Conservation (phyloP, 805 yeast genomes). For the Candida pseudoglaebosa region DNA sequence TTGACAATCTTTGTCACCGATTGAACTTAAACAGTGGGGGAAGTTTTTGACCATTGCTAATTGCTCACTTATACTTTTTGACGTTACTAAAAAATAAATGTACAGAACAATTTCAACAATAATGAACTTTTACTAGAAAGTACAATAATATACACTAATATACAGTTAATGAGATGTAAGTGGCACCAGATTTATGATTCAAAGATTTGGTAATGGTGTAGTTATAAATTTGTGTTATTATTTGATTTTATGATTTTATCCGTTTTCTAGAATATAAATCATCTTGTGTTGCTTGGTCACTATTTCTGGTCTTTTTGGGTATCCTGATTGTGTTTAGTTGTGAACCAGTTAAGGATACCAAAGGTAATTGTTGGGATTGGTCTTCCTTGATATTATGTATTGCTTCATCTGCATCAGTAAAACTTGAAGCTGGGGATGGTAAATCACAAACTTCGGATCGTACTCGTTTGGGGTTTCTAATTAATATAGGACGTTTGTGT, state of each 20-base stretch:
- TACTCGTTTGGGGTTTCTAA: slow-evolving; percentile 15
- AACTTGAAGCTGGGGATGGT: slow-evolving; percentile 36
- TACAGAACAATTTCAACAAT: no score
- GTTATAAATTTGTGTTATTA: background rate
- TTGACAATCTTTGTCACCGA: no score
- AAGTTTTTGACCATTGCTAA: no score
- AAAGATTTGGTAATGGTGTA: no score
- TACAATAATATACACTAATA: slow-evolving; percentile 5
- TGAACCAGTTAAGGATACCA: slow-evolving; percentile 8
- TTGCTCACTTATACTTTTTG: no score
- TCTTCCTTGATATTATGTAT: slow-evolving; percentile 2
- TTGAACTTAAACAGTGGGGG: no score
- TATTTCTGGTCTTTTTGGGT: slow-evolving; percentile 1
- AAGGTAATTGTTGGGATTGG: slow-evolving; percentile 7
- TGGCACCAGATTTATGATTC: no score
- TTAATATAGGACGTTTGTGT: slow-evolving; percentile 18
- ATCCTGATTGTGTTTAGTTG: slow-evolving; percentile 8
- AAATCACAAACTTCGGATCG: slow-evolving; percentile 13
- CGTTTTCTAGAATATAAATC: background rate
- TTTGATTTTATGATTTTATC: background rate
- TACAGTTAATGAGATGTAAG: background rate
- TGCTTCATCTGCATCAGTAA: slow-evolving; percentile 14
- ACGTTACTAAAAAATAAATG: no score
- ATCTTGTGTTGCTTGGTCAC: background rate
- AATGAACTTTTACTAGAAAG: background rate